Percentiles rank a stretch among this genome's conserved stretches.
These are phyloP conservation scores for Nyssa sinensis DNA, from an alignment of 148 eudicot species.

Conservation along the genomic window DNA sequence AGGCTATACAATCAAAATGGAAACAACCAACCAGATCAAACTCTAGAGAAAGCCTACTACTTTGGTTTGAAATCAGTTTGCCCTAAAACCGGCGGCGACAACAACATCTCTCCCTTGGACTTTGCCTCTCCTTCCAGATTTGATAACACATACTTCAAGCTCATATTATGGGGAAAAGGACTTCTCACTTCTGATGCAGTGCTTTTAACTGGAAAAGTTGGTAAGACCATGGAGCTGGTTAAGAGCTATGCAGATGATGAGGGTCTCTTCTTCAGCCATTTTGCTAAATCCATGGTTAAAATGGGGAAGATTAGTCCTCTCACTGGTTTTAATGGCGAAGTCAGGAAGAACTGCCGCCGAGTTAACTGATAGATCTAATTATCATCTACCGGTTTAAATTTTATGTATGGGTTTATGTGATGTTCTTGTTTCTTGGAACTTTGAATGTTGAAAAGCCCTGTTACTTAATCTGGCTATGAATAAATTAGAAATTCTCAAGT, in stretches of 20 bases:
- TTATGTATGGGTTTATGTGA: not conserved
- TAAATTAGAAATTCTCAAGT: not conserved
- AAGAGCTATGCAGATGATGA: slow-evolving; percentile 60
- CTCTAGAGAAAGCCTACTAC: slow-evolving; percentile 58
- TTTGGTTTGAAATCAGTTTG: slow-evolving; percentile 61
- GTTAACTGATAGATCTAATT: slow-evolving; percentile 34
- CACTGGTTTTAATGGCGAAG: slow-evolving; percentile 62
- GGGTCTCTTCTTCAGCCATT: slow-evolving; percentile 58
- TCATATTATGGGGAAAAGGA: slow-evolving; percentile 71
- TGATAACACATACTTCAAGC: slow-evolving; percentile 84
- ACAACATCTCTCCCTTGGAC: slow-evolving; percentile 66
- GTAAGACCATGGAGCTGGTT: slow-evolving; percentile 44
- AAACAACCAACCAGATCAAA: slow-evolving; percentile 58
- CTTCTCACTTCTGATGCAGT: slow-evolving; percentile 70
- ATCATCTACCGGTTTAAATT: not conserved
- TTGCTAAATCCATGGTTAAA: slow-evolving; percentile 75
- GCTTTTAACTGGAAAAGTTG: slow-evolving; percentile 56
- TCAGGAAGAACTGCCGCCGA: slow-evolving; percentile 66
- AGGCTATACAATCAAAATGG: slow-evolving; percentile 82
- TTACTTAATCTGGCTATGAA: not conserved
- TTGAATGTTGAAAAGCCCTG: not conserved
- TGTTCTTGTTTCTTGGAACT: not conserved
- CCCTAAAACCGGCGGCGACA: slow-evolving; percentile 70
- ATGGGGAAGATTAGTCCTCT: slow-evolving; percentile 74
- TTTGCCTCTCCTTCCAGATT: slow-evolving; percentile 64